Evolutionary conservation across 495 filamentous ascomycete species (phyloP), one percentile per base, ranked within the genome.

Genomic region (Staphylotrichum longicolle): DNA sequence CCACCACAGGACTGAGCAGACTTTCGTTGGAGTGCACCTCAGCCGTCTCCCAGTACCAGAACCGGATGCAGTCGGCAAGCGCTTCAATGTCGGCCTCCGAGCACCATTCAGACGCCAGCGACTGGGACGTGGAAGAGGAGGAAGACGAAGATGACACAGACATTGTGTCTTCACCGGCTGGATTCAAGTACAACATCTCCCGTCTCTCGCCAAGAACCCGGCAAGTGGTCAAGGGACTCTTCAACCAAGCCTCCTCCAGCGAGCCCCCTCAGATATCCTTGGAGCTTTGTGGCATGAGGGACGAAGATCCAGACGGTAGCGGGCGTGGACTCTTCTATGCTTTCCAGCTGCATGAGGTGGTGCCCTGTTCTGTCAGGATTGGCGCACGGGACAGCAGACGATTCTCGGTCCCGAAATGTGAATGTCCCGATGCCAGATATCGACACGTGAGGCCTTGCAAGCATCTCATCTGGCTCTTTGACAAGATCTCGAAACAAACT

Each of bases 381-480:
- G 75, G 77, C 4, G 64, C 70, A 5, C 64, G 69, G 7, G 64
- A 69, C 48, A 74, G 75, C 50, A 56, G 33, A 10, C 66, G 70
- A 10, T 78, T 74, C 56, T 68, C 74, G 8, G 56, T 57, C 0
- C 76, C 77, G 5, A 71, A 63, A 15, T 81, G 78, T 65, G 74
- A 75, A 34, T 80, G 78, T 54, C 67, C 71, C 10, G 68, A 71
- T 45, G 70, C 68, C 47, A 57, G 58, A 33, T 67, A 67, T 45
- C 65, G 61, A 5, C 35, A 60, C 12, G 32, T 40, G 44, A 64
- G 66, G 7, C 78, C 77, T 1, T 81, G 78, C 68, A 76, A 76
- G n/a, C 78, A 81, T 57, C 66, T 77, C 30, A 68, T 81, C 55
- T 81, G 77, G 77, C 70, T 81, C 30, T 72, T 78, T 49, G 78